Conservation (phyloP, 2,329 filamentous ascomycete species). For the Bipolaris oryzae region DNA sequence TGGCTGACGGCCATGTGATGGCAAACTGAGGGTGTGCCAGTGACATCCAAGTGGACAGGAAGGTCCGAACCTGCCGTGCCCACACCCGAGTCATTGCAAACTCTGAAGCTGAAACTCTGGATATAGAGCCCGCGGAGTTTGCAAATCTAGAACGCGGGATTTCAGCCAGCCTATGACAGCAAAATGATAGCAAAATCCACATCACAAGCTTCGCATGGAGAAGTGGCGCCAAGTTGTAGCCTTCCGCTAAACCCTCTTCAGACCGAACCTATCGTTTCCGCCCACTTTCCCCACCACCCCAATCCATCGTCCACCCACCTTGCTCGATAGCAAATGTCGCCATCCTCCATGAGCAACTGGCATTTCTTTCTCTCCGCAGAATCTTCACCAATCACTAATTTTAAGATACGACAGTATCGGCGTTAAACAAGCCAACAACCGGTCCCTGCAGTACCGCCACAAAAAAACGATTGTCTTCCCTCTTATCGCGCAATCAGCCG, state of each 20-base stretch:
- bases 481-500: constrained; percentile 19
- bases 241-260: background rate
- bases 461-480: background rate
- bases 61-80: background rate
- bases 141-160: background rate
- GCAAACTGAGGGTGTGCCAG: background rate
- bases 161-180: background rate
- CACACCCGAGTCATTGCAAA: background rate
- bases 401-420: too few species aligned
- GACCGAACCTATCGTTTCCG: constrained; percentile 6
- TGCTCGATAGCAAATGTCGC: background rate
- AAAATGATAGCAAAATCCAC: background rate
- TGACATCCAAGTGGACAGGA: background rate
- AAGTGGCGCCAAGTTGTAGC: constrained; percentile 7
- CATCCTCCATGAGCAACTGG: background rate
- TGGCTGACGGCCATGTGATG: background rate
- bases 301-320: background rate
- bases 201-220: background rate
- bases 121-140: background rate
- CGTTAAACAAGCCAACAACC: too few species aligned
- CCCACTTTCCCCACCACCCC: constrained; percentile 6
- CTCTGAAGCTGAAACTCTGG: background rate
- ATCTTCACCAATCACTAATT: too few species aligned
- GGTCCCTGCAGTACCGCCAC: background rate
- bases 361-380: background rate